Conservation (phyloP, 768 basidiomycete species). For the Epithele typhae region DNA sequence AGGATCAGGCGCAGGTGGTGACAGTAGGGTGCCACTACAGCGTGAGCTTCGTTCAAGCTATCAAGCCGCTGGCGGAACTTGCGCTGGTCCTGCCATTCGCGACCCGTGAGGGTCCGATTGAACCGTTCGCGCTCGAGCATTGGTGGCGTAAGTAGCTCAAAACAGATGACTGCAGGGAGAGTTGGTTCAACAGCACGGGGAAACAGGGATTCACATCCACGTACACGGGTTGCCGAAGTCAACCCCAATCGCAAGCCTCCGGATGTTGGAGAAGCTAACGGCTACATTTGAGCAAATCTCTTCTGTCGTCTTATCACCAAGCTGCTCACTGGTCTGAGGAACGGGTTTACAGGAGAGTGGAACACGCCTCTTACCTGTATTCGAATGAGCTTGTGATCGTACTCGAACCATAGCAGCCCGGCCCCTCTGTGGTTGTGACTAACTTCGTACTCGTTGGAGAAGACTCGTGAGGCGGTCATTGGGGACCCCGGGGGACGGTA, state of each 20-base stretch:
- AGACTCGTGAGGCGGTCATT: conserved; percentile 28
- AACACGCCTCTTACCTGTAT: conserved; percentile 42
- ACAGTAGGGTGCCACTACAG: conserved; percentile 60
- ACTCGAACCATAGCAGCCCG: conserved; percentile 58
- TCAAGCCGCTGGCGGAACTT: conserved; percentile 58
- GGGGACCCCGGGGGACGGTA: conserved; percentile 29
- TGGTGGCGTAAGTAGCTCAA: conserved; percentile 64
- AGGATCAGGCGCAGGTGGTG: conserved; percentile 65
- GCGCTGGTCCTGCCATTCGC: conserved; percentile 32
- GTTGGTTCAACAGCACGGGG: neutral
- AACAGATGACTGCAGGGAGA: conserved; percentile 50
- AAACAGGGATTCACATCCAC: conserved; percentile 15
- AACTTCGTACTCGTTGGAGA: conserved; percentile 69
- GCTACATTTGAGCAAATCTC: conserved; percentile 45
- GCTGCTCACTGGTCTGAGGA: conserved; percentile 30
- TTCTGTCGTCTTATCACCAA: conserved; percentile 54
- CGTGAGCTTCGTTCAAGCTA: conserved; percentile 55
- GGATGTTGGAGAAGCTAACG: conserved; percentile 54
- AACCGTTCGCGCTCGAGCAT: conserved; percentile 57
- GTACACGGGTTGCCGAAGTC: conserved; percentile 62
- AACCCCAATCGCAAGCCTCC: conserved; percentile 54
- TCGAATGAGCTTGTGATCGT: conserved; percentile 63
- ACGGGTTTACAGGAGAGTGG: neutral
- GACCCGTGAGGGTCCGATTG: conserved; percentile 45
- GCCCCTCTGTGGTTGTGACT: conserved; percentile 40